Evolutionary conservation across 306 rosid genomes (phyloP), one percentile per base, ranked within the genome.

Genomic region (Prunus campanulata): DNA sequence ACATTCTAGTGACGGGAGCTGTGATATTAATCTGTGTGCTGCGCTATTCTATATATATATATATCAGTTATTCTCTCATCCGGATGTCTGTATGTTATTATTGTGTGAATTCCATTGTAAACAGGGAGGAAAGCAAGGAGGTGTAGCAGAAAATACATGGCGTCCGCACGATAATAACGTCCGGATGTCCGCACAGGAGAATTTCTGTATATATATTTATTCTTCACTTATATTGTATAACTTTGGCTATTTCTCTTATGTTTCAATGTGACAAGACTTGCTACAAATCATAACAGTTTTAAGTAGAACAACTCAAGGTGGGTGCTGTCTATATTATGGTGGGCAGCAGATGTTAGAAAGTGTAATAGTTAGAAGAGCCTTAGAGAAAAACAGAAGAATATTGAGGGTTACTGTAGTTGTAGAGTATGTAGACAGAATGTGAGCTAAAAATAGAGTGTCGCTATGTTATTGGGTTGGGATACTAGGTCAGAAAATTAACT

Each of bases 1-100:
- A 75, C 87, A 66, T 29, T 85, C 79, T n/a, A 70, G 82, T 54
- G 87, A 79, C 61, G 83, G 84, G 70, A 78, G 86, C 51, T 84
- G 16, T 78, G 88, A 94, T 56, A 87, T 79, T 81, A 86, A 79
- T 83, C 77, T 91, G 93, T 94, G 84, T 39, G 83, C 25, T 66
- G 47, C 77, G 14, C 67, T 70, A 5, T 71, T 76, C 35, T 60
- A 25, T 30, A 30, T 3, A 30, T 29, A 30, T 30, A 30, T 30
- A 30, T 35, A 35, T 5, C 7, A 5, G 39, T 35, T 35, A 35
- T 35, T 35, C 39, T 35, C 8, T 35, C 39, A 35, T 35, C 7
- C 39, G 7, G 39, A 35, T 35, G 39, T 35, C 39, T 5, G 39
- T 35, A 35, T 35, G 39, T 35, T 35, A 35, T 35, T 35, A 35